Evolutionary conservation across 495 filamentous ascomycete genomes (phyloP).

Genomic region (Collariella sp.): DNA sequence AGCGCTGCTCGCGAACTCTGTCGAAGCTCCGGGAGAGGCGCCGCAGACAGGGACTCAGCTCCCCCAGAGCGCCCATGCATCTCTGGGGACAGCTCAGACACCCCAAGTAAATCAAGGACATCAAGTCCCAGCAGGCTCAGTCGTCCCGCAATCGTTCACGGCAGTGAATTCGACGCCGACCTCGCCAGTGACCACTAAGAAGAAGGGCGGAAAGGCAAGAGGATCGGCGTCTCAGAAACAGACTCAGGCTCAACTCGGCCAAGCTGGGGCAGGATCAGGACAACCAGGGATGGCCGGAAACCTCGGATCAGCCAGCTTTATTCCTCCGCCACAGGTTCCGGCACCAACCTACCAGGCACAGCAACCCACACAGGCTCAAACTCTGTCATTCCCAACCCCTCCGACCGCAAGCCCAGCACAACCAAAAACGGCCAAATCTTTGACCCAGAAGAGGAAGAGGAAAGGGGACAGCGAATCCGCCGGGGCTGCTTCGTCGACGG

Average conservation of each 20-base stretch:
- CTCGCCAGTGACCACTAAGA: slow-evolving; percentile 6
- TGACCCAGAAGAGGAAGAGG: slow-evolving; percentile 24
- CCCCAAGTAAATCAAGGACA: slow-evolving; percentile 2
- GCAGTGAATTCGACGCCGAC: slow-evolving; percentile 17
- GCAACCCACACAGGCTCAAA: slow-evolving; percentile 2
- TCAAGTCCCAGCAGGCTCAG: background rate
- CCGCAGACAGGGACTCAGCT: background rate
- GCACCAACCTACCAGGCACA: background rate
- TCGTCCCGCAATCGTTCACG: slow-evolving; percentile 18
- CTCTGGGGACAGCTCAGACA: slow-evolving; percentile 5
- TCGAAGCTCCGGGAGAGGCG: slow-evolving; percentile 1
- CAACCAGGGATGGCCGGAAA: background rate
- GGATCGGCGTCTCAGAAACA: slow-evolving; percentile 1
- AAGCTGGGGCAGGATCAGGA: background rate
- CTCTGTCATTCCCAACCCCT: slow-evolving; percentile 7
- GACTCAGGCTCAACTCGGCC: background rate
- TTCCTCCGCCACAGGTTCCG: background rate
- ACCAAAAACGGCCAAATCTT: background rate
- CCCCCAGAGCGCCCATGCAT: background rate
- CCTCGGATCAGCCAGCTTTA: background rate
- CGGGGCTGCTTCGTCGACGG: background rate
- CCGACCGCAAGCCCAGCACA: slow-evolving; percentile 6
- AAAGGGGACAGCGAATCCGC: slow-evolving; percentile 8
- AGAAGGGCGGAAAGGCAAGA: slow-evolving; percentile 5
- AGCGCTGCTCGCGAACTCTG: slow-evolving; percentile 10